Percentiles rank a stretch among this genome's conserved stretches.
Conservation (phyloP, 495 filamentous ascomycete species). For the Talaromyces thailandensis region DNA sequence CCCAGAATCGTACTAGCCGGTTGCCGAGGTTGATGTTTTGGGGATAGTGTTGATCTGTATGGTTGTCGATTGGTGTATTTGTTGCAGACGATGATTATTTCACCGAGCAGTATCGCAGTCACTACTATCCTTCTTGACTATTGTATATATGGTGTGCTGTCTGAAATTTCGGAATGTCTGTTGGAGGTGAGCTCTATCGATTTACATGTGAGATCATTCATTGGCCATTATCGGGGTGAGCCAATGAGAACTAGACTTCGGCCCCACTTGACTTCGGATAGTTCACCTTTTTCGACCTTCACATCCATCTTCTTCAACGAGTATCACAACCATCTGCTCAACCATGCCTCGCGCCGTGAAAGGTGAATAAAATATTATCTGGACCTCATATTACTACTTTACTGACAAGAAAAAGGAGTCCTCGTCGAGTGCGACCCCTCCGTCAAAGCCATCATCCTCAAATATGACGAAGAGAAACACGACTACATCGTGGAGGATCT, state of each 20-base stretch:
- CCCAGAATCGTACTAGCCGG: background rate
- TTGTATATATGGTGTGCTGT: background rate
- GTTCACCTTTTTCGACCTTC: background rate
- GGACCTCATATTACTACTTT: background rate
- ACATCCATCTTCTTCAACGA: background rate
- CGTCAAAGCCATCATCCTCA: slow-evolving; percentile 67
- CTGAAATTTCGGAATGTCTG: background rate
- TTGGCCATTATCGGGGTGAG: background rate
- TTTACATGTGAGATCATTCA: background rate
- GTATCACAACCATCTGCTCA: background rate
- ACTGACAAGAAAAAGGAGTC: slow-evolving; percentile 39
- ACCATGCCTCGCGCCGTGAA: slow-evolving; percentile 9
- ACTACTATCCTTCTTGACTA: background rate
- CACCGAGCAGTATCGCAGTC: background rate
- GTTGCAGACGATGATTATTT: background rate
- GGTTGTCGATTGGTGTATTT: background rate
- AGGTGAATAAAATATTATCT: background rate
- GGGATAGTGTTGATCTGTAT: background rate
- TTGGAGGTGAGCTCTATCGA: background rate
- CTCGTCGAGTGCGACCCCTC: slow-evolving; percentile 71
- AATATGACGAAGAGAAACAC: slow-evolving; percentile 58
- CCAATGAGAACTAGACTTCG: background rate
- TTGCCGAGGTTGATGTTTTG: background rate
- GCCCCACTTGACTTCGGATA: background rate
- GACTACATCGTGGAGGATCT: slow-evolving; percentile 71